These are phyloP conservation scores for Sarocladium kiliense DNA, from an alignment of 2,329 filamentous ascomycete species.

Conservation along the genomic window DNA sequence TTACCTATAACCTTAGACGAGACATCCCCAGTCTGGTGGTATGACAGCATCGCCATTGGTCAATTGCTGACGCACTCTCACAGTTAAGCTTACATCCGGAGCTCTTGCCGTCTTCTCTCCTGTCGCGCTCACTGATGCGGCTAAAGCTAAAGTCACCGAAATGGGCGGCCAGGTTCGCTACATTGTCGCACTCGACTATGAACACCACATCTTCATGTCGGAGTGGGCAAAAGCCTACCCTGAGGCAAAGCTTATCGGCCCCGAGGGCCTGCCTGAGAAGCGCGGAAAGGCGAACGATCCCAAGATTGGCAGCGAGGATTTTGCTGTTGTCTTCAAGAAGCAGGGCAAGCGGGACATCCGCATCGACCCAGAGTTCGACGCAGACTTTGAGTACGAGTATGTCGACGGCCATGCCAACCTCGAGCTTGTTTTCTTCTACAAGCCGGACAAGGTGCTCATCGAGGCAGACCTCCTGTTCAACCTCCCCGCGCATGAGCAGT, in stretches of 20 bases:
- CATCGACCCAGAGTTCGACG: conserved; percentile 74
- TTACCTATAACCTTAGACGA: background rate
- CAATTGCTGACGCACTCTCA: conserved; percentile 7
- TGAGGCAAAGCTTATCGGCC: conserved; percentile 71
- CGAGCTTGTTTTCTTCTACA: conserved; percentile 84
- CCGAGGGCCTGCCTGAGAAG: conserved; percentile 80
- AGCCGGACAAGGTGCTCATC: conserved; percentile 73
- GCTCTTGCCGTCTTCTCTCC: conserved; percentile 87
- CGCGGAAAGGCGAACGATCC: conserved; percentile 49
- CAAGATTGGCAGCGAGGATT: conserved; percentile 46
- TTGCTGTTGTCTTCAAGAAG: conserved; percentile 63
- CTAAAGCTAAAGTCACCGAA: conserved; percentile 57
- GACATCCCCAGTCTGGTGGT: too few species aligned
- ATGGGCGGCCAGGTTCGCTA: conserved; percentile 71
- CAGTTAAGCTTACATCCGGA: conserved; percentile 76
- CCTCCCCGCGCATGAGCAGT: conserved; percentile 82
- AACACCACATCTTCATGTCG: conserved; percentile 92
- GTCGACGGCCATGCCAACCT: conserved; percentile 75
- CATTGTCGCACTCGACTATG: conserved; percentile 80
- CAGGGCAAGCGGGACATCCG: conserved; percentile 45
- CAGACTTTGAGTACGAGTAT: conserved; percentile 82
- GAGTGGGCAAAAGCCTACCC: conserved; percentile 80
- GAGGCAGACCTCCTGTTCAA: conserved; percentile 92
- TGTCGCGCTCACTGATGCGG: conserved; percentile 73
- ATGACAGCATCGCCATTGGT: too few species aligned